A percentile compares a stretch with the other conserved stretches of the same genome.
phyloP scores from a whole-genome alignment of 2,329 filamentous ascomycete genomes.

The Diaporthe citri region DNA sequence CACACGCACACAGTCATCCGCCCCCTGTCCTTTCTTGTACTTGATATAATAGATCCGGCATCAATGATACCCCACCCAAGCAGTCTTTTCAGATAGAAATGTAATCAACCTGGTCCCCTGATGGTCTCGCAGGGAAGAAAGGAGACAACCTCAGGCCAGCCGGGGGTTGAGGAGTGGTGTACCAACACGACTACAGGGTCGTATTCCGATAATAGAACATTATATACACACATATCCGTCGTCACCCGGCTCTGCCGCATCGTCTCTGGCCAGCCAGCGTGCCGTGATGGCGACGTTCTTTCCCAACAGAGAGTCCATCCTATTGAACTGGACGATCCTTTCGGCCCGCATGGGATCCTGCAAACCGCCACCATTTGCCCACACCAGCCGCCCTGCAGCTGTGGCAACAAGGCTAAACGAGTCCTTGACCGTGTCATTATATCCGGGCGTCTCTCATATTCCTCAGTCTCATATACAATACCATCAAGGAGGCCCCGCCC shows the following conservation, averaged over 20 bases:
- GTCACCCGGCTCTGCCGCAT: neutral
- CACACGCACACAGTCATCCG: neutral
- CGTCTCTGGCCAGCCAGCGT: neutral
- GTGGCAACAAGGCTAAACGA: neutral
- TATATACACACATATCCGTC: neutral
- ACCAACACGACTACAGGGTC: neutral
- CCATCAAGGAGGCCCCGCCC: neutral
- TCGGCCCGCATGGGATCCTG: neutral
- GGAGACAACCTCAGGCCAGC: neutral
- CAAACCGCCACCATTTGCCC: neutral
- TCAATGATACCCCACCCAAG: conserved; percentile 22
- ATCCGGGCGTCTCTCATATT: neutral
- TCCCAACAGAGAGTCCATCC: neutral
- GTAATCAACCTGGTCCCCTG: neutral
- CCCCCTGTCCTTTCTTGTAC: neutral
- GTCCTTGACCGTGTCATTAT: neutral
- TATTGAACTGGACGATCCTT: neutral
- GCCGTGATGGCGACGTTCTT: neutral
- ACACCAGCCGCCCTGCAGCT: neutral
- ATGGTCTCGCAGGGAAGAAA: neutral
- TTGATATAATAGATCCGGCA: conserved; percentile 24
- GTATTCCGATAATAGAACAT: neutral
- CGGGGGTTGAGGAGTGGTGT: neutral
- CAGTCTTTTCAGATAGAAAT: conserved; percentile 30
- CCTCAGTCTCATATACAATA: neutral